Conservation (phyloP, 106 monocot genomes). For the Apostasia shenzhenica region DNA sequence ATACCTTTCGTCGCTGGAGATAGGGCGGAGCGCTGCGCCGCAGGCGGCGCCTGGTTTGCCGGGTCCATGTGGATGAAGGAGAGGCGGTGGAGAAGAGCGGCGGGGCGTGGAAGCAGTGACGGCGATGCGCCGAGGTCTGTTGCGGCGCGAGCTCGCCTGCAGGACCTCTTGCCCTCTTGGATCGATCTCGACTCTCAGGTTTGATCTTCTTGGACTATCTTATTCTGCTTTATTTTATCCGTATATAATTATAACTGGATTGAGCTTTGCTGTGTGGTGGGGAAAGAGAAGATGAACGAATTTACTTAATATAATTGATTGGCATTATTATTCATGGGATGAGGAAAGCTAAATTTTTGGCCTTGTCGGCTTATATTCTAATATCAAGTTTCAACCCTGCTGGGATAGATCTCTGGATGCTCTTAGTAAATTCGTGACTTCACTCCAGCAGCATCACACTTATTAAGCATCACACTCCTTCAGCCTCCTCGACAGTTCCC, state of each 20-base stretch:
- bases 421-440: too few relatives aligned
- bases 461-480: too few relatives aligned
- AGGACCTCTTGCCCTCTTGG: slow-evolving; percentile 50
- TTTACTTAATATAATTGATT: too few relatives aligned
- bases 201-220: neutral
- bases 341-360: neutral
- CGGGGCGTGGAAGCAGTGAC: slow-evolving; percentile 4
- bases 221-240: neutral
- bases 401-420: too few relatives aligned
- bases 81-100: slow-evolving; percentile 15
- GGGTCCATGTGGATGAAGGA: slow-evolving; percentile 6
- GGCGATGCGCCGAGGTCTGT: slow-evolving; percentile 1
- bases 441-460: too few relatives aligned
- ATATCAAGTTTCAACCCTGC: neutral
- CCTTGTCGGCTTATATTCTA: neutral
- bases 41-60: neutral
- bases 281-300: neutral
- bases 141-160: slow-evolving; percentile 32
- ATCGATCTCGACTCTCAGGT: slow-evolving; percentile 76
- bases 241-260: neutral
- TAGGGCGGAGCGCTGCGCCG: neutral
- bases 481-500: too few relatives aligned
- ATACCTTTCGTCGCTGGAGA: slow-evolving; percentile 6
- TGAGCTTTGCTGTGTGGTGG: neutral
- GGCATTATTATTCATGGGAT: neutral